These are phyloP conservation scores for Magnusiomyces tetraspermus DNA, from an alignment of 1,139 yeast species.

Conservation along the genomic window DNA sequence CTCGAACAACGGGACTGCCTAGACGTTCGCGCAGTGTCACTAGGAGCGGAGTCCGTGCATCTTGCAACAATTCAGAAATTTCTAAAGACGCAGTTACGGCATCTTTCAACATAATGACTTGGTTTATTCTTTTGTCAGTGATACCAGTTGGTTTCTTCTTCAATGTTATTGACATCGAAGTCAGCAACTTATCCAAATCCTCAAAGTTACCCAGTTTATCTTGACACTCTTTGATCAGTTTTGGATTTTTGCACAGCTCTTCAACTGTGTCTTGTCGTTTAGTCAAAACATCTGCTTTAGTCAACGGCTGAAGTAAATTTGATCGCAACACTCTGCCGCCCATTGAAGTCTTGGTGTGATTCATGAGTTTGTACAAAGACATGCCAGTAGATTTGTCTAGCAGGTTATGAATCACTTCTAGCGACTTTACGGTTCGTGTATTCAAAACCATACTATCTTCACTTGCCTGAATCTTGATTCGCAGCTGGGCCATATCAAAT, in stretches of 20 bases:
- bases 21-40: constrained; percentile 5
- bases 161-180: constrained; percentile 11
- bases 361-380: constrained; percentile 33
- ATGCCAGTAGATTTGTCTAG: constrained; percentile 24
- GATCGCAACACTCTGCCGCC: constrained; percentile 37
- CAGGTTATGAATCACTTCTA: constrained; percentile 35
- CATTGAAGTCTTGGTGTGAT: constrained; percentile 39
- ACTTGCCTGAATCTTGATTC: constrained; percentile 35
- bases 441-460: constrained; percentile 40
- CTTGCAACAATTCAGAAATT: constrained; percentile 3
- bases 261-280: constrained; percentile 10
- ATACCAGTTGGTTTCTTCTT: constrained; percentile 4
- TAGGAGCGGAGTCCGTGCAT: constrained; percentile 5
- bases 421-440: constrained; percentile 30
- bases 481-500: constrained; percentile 26
- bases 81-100: constrained; percentile 6
- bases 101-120: constrained; percentile 12
- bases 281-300: constrained; percentile 30
- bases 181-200: constrained; percentile 12
- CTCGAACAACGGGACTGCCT: constrained; percentile 14
- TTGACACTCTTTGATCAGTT: not conserved
- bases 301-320: constrained; percentile 39
- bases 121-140: constrained; percentile 11
- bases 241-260: constrained; percentile 5
- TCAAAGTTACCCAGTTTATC: constrained; percentile 9